Base-by-base conservation (phyloP, 257 asterid genomes). In the Solanum gandarillasii region DNA sequence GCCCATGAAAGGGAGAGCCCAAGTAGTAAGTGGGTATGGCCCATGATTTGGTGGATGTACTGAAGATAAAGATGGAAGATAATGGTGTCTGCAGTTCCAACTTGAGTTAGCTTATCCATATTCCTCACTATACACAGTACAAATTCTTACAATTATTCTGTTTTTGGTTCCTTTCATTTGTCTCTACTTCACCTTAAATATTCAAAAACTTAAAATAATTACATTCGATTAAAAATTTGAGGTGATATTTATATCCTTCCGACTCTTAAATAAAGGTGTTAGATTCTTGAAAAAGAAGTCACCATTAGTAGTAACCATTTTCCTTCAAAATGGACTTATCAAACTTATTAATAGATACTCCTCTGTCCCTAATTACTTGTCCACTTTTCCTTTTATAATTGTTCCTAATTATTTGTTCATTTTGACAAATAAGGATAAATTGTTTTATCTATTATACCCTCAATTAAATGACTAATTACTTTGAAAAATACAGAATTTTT, bases 71-170 rank as follows among this genome's bases (percentile, higher is more conserved):
- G 36, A 41, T 79, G 65, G 58, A 76, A 38, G 35, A 16, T 46
- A 43, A 16, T 79, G 85, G 67, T 27, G 52, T n/a, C 39, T 79
- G 85, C 67, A 43, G 39, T 43, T 20, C 36, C 84, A 83, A 83
- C 87, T 89, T 86, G 86, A n/a, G 65, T 12, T 76, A n/a, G 32
- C 55, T 76, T 39, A 76, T 76, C 35, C 35, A 72, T 14, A 7
- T 32, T 38, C 38, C 38, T 68, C 35, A 10, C 20, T 67, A 67
- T 25, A 5, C 10, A 31, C 65, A 16, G 6, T 16, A 31, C 79
- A 73, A 34, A 34, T 23, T 34, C 27, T 34, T 72, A 18, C 29
- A 74, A 74, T 74, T 74, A 36, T 74, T 74, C 83, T 74, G n/a
- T 36, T 74, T 74, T 74, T 74, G 41, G 31, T 74, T 74, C 52